These are phyloP conservation scores for Cinnamomum micranthum DNA, from an alignment of 164 flowering plant genomes.

Conservation along the genomic window DNA sequence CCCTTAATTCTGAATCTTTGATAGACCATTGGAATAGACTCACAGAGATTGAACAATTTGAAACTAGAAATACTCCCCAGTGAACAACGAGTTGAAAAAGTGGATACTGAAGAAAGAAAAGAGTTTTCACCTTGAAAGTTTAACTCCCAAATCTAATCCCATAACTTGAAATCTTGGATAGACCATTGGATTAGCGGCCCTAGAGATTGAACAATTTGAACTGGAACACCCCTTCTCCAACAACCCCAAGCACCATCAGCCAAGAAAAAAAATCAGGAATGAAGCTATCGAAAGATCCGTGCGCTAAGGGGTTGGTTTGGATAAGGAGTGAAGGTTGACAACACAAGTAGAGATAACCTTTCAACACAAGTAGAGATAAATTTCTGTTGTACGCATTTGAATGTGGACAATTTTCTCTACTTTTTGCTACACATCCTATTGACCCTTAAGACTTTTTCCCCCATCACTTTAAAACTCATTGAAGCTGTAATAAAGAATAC, in stretches of 20 bases:
- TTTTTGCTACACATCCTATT: too few relatives aligned
- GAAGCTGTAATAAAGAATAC: not conserved
- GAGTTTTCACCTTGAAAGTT: too few relatives aligned
- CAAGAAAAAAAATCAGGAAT: not conserved
- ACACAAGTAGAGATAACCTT: too few relatives aligned
- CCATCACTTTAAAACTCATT: not conserved
- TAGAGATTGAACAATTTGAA: not conserved
- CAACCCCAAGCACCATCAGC: too few relatives aligned
- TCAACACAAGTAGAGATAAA: too few relatives aligned
- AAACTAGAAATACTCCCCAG: not conserved
- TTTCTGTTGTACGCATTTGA: too few relatives aligned
- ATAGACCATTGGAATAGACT: not conserved
- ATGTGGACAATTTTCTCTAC: too few relatives aligned
- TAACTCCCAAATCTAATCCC: too few relatives aligned
- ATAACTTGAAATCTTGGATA: not conserved
- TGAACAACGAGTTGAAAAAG: too few relatives aligned
- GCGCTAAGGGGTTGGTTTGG: not conserved
- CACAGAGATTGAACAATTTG: not conserved
- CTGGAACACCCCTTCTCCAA: not conserved
- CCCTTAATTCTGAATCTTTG: not conserved
- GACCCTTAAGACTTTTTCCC: not conserved
- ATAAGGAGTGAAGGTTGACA: too few relatives aligned
- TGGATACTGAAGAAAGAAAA: too few relatives aligned
- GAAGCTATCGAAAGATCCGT: not conserved
- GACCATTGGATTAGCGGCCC: not conserved